Conservation (phyloP, 208 protist genomes). For the Leishmania mexicana region DNA sequence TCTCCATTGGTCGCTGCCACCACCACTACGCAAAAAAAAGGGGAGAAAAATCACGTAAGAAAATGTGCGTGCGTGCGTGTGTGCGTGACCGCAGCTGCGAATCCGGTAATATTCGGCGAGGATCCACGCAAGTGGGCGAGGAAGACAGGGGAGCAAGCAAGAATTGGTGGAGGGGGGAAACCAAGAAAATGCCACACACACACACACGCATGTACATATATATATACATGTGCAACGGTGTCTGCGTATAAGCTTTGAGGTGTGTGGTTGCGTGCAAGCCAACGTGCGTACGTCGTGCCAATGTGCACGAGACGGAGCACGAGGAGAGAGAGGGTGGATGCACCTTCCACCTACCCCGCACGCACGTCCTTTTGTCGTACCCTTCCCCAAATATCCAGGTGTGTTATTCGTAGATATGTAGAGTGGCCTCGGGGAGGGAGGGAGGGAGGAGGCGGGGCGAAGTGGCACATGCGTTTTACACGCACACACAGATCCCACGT, state of each 20-base stretch:
- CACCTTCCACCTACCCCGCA: neutral
- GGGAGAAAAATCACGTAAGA: neutral
- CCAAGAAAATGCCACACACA: neutral
- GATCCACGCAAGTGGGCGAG: neutral
- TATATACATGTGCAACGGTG: too few relatives aligned
- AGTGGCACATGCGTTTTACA: neutral
- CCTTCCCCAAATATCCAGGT: neutral
- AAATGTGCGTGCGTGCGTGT: neutral
- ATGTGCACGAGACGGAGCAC: neutral
- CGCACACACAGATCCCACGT: neutral
- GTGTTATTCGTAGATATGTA: neutral
- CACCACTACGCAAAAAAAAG: neutral
- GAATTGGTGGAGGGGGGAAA: neutral
- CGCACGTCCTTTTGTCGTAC: neutral
- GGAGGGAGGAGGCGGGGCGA: neutral
- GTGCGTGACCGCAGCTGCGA: neutral
- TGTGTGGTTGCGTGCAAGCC: neutral
- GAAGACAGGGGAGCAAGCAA: neutral
- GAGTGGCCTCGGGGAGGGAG: neutral
- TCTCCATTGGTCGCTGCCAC: constrained; percentile 3
- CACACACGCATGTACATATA: neutral
- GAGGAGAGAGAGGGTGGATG: neutral
- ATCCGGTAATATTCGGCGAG: neutral
- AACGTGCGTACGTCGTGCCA: neutral
- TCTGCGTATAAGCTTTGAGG: neutral